A percentile compares a stretch with the other conserved stretches of the same genome.
phyloP scores from a whole-genome alignment of 2,329 filamentous ascomycete species.

The Knufia fluminis region DNA sequence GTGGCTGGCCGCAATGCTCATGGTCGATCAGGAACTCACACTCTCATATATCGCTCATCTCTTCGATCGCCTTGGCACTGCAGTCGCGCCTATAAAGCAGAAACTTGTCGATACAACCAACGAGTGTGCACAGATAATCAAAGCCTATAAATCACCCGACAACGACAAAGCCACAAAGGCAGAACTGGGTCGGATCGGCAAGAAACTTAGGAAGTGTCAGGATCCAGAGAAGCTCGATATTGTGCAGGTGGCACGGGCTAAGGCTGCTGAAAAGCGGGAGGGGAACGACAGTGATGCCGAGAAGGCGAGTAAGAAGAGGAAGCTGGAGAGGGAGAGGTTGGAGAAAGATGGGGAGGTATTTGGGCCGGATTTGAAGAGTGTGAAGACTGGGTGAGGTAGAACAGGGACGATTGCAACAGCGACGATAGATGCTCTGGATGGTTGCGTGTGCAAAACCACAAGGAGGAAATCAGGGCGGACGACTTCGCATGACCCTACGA shows the following conservation, averaged over 20 bases:
- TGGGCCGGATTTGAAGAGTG: conserved; percentile 22
- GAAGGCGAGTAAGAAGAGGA: conserved; percentile 26
- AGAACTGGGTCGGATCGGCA: conserved; percentile 37
- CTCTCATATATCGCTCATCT: conserved; percentile 34
- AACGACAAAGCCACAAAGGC: conserved; percentile 32
- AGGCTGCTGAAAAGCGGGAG: conserved; percentile 33
- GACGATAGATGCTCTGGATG: no score
- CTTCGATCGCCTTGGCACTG: neutral
- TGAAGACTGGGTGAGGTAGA: neutral
- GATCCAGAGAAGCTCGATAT: conserved; percentile 40
- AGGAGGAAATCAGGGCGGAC: no score
- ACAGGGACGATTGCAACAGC: no score
- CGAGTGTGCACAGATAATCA: conserved; percentile 32
- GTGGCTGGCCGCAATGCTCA: conserved; percentile 69
- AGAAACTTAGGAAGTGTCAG: conserved; percentile 41
- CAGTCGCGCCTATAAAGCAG: conserved; percentile 10
- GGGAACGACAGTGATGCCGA: conserved; percentile 26
- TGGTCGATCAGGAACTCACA: conserved; percentile 54
- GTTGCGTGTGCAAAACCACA: no score
- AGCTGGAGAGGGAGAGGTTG: conserved; percentile 23
- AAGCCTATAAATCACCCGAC: conserved; percentile 31
- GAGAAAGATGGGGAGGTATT: conserved; percentile 27
- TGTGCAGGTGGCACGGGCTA: conserved; percentile 26
- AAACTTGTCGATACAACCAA: conserved; percentile 29
- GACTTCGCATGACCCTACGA: no score